Evolutionary conservation across 2,329 filamentous ascomycete genomes (phyloP), one percentile per base, ranked within the genome.

Genomic region (Capronia americana): DNA sequence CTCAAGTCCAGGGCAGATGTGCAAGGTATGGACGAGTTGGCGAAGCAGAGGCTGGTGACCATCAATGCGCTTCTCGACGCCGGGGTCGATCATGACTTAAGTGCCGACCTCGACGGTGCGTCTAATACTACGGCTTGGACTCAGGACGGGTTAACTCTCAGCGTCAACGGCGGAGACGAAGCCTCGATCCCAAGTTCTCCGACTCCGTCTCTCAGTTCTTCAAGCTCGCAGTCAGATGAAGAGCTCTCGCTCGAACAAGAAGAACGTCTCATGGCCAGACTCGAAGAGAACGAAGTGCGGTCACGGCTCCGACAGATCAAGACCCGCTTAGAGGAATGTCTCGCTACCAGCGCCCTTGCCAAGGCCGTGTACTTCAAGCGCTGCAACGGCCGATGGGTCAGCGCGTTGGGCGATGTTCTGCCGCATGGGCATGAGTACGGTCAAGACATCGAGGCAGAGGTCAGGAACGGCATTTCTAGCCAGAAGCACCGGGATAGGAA

Each of bases 321-420:
- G 56, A 44, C 6, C 11, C 62, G 68, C 2, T 30, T 70, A 17
- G 41, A 65, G 28, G 46, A 32, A 20, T 54, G 50, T 20, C 50
- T 70, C 6, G 26, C 58, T 2, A 56, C 65, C n/a, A 61, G 58
- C 59, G 20, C 46, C 12, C 57, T 65, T 10, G 53, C 62, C 44
- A 69, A 70, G 28, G 64, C 46, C 1, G 2, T 66, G 28, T 71
- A 69, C 53, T 63, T 66, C 20, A 65, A 67, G 57, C 56, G 67
- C n/a, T 71, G 69, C n/a, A 69, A 69, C 50, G 67, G 69, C 23
- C 48, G 58, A 30, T 71, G 61, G 41, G 46, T 61, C 38, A 70
- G 66, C 34, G 60, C 48, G 5, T 26, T 70, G 20, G 63, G 48
- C 17, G 56, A 66, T 41, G 46, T 61, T n/a, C 41, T 61, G 10